Conservation (phyloP, 2,329 filamentous ascomycete species). For the Coniochaeta ligniaria region DNA sequence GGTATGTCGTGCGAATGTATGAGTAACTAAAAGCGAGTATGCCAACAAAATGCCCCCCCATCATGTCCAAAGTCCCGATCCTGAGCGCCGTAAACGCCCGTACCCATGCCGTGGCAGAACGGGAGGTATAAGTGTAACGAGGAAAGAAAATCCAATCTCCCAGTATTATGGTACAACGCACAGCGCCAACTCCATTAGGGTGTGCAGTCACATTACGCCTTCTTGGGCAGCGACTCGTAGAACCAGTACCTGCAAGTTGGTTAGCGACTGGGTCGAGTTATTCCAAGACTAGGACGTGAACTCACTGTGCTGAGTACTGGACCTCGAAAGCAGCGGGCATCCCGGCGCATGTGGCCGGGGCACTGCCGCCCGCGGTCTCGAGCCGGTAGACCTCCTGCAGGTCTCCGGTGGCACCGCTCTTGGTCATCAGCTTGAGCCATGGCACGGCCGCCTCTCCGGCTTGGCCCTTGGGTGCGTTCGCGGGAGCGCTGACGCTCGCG, state of each 20-base stretch:
- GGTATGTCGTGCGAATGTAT: not conserved
- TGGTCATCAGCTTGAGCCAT: conserved; percentile 68
- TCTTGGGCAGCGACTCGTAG: conserved; percentile 12
- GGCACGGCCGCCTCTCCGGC: conserved; percentile 62
- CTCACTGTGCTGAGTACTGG: conserved; percentile 79
- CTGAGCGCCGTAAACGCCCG: conserved; percentile 1
- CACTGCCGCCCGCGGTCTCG: conserved; percentile 72
- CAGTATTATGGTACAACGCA: not conserved
- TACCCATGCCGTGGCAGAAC: not conserved
- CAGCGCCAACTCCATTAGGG: not conserved
- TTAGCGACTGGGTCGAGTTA: not conserved
- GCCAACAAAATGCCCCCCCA: not conserved
- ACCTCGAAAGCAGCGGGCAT: conserved; percentile 59
- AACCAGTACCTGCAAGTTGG: conserved; percentile 30
- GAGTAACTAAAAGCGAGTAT: not conserved
- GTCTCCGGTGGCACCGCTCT: conserved; percentile 47
- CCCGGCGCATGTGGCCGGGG: conserved; percentile 67
- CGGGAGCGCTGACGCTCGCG: conserved; percentile 54
- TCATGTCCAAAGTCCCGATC: not conserved
- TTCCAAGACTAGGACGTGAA: conserved; percentile 17
- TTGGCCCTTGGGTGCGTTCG: conserved; percentile 50
- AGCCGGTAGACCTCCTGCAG: conserved; percentile 77
- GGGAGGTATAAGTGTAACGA: not conserved
- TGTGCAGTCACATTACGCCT: not conserved
- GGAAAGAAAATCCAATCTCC: not conserved